Percentiles rank a stretch among this genome's conserved stretches.
These are phyloP conservation scores for Bruguiera sexangula DNA, from an alignment of 345 rosid species.

Conservation along the genomic window DNA sequence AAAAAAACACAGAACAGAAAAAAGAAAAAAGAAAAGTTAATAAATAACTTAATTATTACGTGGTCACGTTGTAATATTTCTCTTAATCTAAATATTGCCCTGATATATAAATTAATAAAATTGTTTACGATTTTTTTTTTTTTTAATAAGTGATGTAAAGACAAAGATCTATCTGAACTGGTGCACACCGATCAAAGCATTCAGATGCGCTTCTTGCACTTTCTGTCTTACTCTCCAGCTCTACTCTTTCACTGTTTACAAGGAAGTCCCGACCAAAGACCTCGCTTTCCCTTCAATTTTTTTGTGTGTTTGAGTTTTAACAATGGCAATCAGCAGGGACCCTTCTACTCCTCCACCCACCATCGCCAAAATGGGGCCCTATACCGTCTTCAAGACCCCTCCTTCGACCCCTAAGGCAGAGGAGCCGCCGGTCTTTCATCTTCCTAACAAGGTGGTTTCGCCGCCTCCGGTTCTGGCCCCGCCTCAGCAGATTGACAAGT, in stretches of 20 bases:
- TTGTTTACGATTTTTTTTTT: too few species aligned
- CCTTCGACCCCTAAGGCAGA: slow-evolving; percentile 82
- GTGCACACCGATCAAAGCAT: background rate
- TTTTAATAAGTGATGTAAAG: too few species aligned
- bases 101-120: too few species aligned
- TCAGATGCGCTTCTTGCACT: too few species aligned
- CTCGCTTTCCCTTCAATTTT: background rate
- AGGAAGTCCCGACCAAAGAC: background rate
- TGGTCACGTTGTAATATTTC: too few species aligned
- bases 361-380: slow-evolving; percentile 97
- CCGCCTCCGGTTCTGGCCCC: slow-evolving; percentile 66
- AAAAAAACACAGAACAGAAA: too few species aligned
- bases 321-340: slow-evolving; percentile 79
- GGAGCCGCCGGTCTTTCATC: slow-evolving; percentile 31
- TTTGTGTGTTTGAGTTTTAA: slow-evolving; percentile 5
- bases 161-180: too few species aligned
- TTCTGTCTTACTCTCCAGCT: background rate
- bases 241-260: background rate
- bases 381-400: slow-evolving; percentile 96
- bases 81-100: too few species aligned
- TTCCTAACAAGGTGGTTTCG: slow-evolving; percentile 35
- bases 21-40: too few species aligned
- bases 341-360: slow-evolving; percentile 73
- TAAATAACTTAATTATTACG: too few species aligned
- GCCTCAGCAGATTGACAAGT: slow-evolving; percentile 55